Evolutionary conservation across 1,284 basidiomycete species (phyloP), one percentile per base, ranked within the genome.

Genomic region (Laetiporus sulphureus): DNA sequence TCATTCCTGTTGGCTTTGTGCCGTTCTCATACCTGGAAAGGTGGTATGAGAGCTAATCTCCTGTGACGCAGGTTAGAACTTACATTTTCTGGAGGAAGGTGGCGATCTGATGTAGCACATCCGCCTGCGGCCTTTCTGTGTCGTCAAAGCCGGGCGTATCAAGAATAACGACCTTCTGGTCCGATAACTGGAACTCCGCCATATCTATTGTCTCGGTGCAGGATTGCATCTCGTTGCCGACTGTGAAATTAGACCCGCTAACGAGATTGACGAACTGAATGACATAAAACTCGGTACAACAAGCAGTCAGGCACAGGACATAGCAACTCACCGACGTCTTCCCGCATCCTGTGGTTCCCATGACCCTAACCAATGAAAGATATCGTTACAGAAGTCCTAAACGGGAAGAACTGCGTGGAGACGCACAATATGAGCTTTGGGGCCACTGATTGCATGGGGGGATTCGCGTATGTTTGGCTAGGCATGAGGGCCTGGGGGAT

Each of bases 1-100:
- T 66, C 50, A 77, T 61, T 0, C 75, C 75, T 2, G 67, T 58
- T n/a, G 77, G 59, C 40, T 63, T 68, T 40, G 58, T 48, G n/a
- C 63, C 62, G 16, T 56, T 49, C 27, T 65, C 53, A 23, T 71
- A 69, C 10, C 69, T 70, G 52, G 21, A 32, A 19, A 10, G 15
- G 33, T 30, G 4, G 20, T 13, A 27, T 5, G 23, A 16, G 33
- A 11, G 23, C 11, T 7, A 25, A 6, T 13, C 12, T 39, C 3
- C 11, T 24, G 5, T 7, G 5, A 3, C 8, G 2, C 12, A 31
- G 29, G 12, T 24, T 12, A 4, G 10, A 32, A 6, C 16, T 21
- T 4, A 48, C 40, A 18, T 32, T 10, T 29, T 30, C 19, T 38
- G 20, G 5, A 47, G 27, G 20, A 42, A 43, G 11, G 7, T 2